These are phyloP conservation scores for Colletotrichum sp. DNA, from an alignment of 2,329 filamentous ascomycete species.

Conservation along the genomic window DNA sequence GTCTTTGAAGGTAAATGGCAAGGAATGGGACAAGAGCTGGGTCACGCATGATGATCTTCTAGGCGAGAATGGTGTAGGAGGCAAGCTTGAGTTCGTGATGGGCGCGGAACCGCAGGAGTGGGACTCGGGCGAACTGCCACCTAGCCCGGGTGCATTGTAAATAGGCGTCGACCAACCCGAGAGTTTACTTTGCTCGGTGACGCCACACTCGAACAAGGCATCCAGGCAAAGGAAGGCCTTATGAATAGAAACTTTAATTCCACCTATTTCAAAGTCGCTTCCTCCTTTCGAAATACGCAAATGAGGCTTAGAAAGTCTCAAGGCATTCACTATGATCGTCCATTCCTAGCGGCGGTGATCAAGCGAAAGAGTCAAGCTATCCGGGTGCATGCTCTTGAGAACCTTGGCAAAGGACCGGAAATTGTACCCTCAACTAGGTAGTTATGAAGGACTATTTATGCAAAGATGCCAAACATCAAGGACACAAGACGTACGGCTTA, in stretches of 20 bases:
- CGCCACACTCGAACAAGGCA: neutral
- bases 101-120: slow-evolving; percentile 30
- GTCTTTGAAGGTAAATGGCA: slow-evolving; percentile 55
- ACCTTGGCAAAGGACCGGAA: neutral
- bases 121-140: slow-evolving; percentile 56
- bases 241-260: neutral
- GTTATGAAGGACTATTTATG: neutral
- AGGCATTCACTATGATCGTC: neutral
- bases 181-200: neutral
- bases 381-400: neutral
- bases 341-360: neutral
- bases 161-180: neutral
- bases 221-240: neutral
- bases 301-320: neutral
- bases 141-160: slow-evolving; percentile 43
- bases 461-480: neutral
- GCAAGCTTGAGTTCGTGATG: slow-evolving; percentile 52
- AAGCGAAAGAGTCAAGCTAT: neutral
- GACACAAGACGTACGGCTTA: neutral
- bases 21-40: slow-evolving; percentile 59
- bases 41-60: slow-evolving; percentile 56
- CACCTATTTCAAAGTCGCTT: neutral
- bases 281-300: neutral
- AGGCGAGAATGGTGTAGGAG: slow-evolving; percentile 38
- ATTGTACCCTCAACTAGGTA: neutral